Conservation (phyloP, 768 basidiomycete species). For the Neoboletus subvelutipes region DNA sequence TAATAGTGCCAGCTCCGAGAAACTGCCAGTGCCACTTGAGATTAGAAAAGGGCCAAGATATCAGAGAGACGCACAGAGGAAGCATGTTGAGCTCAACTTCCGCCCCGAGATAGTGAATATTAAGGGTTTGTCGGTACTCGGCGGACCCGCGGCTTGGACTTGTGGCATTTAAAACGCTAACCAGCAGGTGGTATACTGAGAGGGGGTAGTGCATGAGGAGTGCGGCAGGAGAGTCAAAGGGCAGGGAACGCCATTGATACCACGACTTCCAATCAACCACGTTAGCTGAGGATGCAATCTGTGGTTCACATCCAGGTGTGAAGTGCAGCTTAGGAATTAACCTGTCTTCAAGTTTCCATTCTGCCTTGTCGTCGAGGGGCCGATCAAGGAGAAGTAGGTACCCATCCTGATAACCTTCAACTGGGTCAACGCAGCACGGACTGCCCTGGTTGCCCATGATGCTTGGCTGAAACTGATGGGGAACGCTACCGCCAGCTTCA, state of each 20-base stretch:
- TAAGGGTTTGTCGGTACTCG: slow-evolving; percentile 27
- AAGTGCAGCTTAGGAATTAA: slow-evolving; percentile 37
- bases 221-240: slow-evolving; percentile 42
- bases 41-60: neutral
- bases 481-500: slow-evolving; percentile 32
- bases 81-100: slow-evolving; percentile 41
- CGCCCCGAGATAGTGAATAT: slow-evolving; percentile 39
- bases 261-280: slow-evolving; percentile 44
- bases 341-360: slow-evolving; percentile 37
- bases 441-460: slow-evolving; percentile 4
- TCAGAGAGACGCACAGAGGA: slow-evolving; percentile 35
- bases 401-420: slow-evolving; percentile 32
- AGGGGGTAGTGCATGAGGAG: slow-evolving; percentile 47
- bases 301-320: slow-evolving; percentile 27
- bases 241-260: slow-evolving; percentile 45
- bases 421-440: slow-evolving; percentile 9
- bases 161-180: slow-evolving; percentile 34
- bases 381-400: slow-evolving; percentile 33
- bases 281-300: slow-evolving; percentile 27
- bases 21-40: slow-evolving; percentile 29
- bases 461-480: slow-evolving; percentile 30
- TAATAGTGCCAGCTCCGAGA: slow-evolving; percentile 46
- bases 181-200: slow-evolving; percentile 39
- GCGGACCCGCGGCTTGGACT: slow-evolving; percentile 23
- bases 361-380: slow-evolving; percentile 32